Conservation (phyloP, 2,329 filamentous ascomycete genomes). For the Colletotrichum lupini region DNA sequence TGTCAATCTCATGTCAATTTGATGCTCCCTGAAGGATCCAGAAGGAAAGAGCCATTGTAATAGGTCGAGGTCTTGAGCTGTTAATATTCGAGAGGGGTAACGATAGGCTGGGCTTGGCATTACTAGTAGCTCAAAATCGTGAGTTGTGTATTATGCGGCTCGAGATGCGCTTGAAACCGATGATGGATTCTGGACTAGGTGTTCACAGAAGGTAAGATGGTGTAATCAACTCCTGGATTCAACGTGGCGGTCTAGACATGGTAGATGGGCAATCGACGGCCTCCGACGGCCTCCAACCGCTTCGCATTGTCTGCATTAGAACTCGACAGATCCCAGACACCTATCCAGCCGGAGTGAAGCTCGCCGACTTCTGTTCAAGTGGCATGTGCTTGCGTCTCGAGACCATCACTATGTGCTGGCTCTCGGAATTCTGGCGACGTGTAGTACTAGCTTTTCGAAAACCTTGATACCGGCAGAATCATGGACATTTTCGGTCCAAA, state of each 20-base stretch:
- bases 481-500: conserved; percentile 43
- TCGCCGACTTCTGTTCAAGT: neutral
- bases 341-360: neutral
- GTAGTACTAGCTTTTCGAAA: conserved; percentile 23
- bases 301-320: neutral
- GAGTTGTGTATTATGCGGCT: neutral
- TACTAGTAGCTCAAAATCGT: neutral
- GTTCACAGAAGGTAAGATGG: neutral
- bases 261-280: neutral
- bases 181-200: neutral
- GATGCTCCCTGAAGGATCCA: too few relatives aligned
- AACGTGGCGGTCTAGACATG: neutral
- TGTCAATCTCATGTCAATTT: neutral
- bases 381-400: neutral
- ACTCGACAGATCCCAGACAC: neutral
- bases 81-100: neutral
- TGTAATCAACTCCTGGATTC: neutral
- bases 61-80: neutral
- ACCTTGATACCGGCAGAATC: conserved; percentile 36
- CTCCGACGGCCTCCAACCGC: too few relatives aligned
- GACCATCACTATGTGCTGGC: neutral
- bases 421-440: conserved; percentile 10
- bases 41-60: neutral
- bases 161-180: neutral
- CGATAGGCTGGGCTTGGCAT: neutral